Base-by-base conservation (phyloP, 495 filamentous ascomycete species). In the Neurospora pannonica region DNA sequence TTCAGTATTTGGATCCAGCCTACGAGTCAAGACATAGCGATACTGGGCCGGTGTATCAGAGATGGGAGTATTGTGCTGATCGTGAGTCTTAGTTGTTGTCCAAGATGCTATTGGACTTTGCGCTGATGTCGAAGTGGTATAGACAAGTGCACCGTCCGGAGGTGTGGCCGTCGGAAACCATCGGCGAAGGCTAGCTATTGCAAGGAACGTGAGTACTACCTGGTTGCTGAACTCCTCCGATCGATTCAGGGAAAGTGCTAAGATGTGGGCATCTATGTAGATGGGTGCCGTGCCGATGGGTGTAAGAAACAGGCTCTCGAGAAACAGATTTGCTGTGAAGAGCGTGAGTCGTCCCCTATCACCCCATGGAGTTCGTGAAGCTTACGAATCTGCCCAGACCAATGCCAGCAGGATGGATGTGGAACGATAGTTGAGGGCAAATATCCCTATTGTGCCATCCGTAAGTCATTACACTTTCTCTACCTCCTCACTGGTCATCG, bases 61-160 rank as follows among this genome's bases (percentile, higher is more conserved):
- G 79, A n/a, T 75, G 71, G 48, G 78, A 78, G 1, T 72, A 77
- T n/a, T 80, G 79, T 70, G 60, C 76, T 10, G 75, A 81, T 28
- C 79, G 79, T 81, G 40, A 31, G 79, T 76, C 17, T 73, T 24
- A 31, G 34, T 11, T 8, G 21, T 24, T n/a, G 37, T 15, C 5
- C 2, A 5, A 8, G 4, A 62, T 2, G 24, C 24, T 62, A 6
- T 62, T 62, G 28, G 13, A 31, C 24, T 19, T 19, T 31, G 13
- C 19, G 28, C 54, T 37, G 8, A 46, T 37, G 17, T 3, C 2
- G n/a, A 28, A 38, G 9, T 5, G n/a, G 70, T 79, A 77, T 40
- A 11, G 79, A 81, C 76, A 81, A 81, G 39, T 81, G 79, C 38
- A 73, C 69, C 9, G 28, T 78, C 13, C 75, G 38, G 38, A 38